phyloP scores from a whole-genome alignment of 805 yeast genomes.

The Pichia cabralensis region DNA sequence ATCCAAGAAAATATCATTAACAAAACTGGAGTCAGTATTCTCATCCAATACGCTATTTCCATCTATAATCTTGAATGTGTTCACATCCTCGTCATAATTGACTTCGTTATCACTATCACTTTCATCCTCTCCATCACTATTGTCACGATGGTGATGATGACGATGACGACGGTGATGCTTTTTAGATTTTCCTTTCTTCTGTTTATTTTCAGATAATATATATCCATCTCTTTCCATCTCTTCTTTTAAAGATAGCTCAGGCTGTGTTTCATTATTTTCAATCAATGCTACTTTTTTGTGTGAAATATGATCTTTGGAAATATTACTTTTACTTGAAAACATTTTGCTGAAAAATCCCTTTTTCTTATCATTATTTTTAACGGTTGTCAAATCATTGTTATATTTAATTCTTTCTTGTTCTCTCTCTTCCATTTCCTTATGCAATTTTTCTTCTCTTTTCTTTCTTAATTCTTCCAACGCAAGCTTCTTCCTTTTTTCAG shows the following conservation, averaged over 20 bases:
- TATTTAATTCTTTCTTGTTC: slow-evolving; percentile 20
- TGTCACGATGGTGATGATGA: too few species aligned
- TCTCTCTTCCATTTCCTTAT: slow-evolving; percentile 12
- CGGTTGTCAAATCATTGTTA: slow-evolving; percentile 2
- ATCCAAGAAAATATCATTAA: slow-evolving; percentile 2
- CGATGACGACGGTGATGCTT: too few species aligned
- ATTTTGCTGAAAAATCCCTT: slow-evolving; percentile 17
- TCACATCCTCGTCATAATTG: background rate
- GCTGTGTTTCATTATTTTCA: background rate
- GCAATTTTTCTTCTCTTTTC: slow-evolving; percentile 17
- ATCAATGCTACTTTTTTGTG: slow-evolving; percentile 9
- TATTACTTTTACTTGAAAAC: slow-evolving; percentile 22
- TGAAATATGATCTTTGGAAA: slow-evolving; percentile 21
- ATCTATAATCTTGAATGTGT: too few species aligned
- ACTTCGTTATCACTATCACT: background rate
- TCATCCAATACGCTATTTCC: slow-evolving; percentile 4
- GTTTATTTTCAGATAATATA: background rate
- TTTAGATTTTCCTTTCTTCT: background rate
- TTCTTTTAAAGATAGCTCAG: slow-evolving; percentile 3
- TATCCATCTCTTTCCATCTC: slow-evolving; percentile 7
- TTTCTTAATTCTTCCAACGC: slow-evolving; percentile 13
- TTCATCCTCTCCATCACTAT: slow-evolving; percentile 1
- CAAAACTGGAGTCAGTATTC: background rate
- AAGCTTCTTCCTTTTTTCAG: slow-evolving; percentile 9
- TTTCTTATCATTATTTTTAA: slow-evolving; percentile 9